Percentiles rank a stretch among this genome's conserved stretches.
These are phyloP conservation scores for Blechomonas ayalai DNA, from an alignment of 208 protist genomes.

Conservation along the genomic window DNA sequence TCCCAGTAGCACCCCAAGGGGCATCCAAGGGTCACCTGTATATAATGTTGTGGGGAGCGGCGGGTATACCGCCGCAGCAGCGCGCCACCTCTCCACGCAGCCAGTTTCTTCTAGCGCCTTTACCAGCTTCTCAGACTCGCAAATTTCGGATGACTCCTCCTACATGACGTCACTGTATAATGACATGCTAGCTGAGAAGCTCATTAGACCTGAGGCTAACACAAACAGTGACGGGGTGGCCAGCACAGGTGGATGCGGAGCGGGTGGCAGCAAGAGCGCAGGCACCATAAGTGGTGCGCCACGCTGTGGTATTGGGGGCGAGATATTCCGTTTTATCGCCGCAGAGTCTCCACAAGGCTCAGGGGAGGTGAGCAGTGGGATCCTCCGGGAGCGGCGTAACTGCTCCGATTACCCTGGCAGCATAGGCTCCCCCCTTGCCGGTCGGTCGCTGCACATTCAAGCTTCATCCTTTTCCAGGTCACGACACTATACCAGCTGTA, in stretches of 20 bases:
- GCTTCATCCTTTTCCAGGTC: too few relatives aligned
- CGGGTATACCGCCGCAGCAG: conserved; percentile 4
- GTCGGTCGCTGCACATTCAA: conserved; percentile 13
- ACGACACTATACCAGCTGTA: conserved; percentile 13
- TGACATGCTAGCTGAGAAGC: conserved; percentile 72
- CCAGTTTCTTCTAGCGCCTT: conserved; percentile 29
- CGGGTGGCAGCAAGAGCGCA: conserved; percentile 1
- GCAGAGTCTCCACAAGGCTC: too few relatives aligned
- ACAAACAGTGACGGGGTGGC: conserved; percentile 7
- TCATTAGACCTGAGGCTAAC: too few relatives aligned
- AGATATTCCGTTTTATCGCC: conserved; percentile 15
- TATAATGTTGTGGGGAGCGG: too few relatives aligned
- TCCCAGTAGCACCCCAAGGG: too few relatives aligned
- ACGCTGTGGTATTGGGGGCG: conserved; percentile 20
- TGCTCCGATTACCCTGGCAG: not conserved
- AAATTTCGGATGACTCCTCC: conserved; percentile 75
- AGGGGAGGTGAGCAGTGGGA: too few relatives aligned
- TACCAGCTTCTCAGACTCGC: conserved; percentile 65
- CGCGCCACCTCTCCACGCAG: too few relatives aligned
- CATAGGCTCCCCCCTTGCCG: conserved; percentile 6
- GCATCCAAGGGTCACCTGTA: too few relatives aligned
- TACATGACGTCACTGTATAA: conserved; percentile 82
- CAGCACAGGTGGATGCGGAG: conserved; percentile 5
- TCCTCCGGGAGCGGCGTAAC: not conserved
- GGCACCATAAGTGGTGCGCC: not conserved